Base-by-base conservation (phyloP, 139 green algal genomes). In the Chlorella sp. region DNA sequence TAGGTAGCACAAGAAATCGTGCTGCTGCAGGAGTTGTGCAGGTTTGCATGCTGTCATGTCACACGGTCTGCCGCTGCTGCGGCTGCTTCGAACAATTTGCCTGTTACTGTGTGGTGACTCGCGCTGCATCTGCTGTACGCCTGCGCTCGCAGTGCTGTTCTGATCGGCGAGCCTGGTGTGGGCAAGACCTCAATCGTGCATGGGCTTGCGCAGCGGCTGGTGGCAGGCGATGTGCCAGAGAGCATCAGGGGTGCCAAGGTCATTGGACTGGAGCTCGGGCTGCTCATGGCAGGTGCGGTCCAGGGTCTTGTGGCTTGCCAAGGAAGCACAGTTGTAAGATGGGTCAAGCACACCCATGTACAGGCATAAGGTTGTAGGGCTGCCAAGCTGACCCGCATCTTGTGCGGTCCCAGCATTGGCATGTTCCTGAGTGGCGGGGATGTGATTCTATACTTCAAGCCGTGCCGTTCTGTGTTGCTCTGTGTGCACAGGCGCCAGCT, bases 141-240 rank as follows among this genome's bases (percentile, higher is more conserved):
- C n/a, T n/a, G n/a, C n/a, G n/a, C n/a, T n/a, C n/a, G n/a, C n/a
- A n/a, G n/a, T n/a, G n/a, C n/a, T n/a, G n/a, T n/a, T n/a, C n/a
- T n/a, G n/a, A n/a, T n/a, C n/a, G n/a, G n/a, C n/a, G n/a, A n/a
- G n/a, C n/a, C n/a, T n/a, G n/a, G n/a, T n/a, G n/a, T n/a, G n/a
- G n/a, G n/a, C n/a, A n/a, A 66, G 84, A 96, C 91, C 0, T 91
- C 91, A 2, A 88, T 96, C 31, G 89, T 93, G 29, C 95, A 97
- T 74, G 93, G 88, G 24, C 85, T 97, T 55, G 92, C 95, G 50
- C 95, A 99, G 88, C 90, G 95, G 72, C 97, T 99, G 70, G 93
- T 98, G 34, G 74, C 73, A 34, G 92, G 92, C 5, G 94, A 98
- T 75, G 94, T 98, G 10, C 94, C 94, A 0, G 79, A 22, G 83